Conservation (phyloP, 2,329 filamentous ascomycete species). For the Microcyclosporella mali region DNA sequence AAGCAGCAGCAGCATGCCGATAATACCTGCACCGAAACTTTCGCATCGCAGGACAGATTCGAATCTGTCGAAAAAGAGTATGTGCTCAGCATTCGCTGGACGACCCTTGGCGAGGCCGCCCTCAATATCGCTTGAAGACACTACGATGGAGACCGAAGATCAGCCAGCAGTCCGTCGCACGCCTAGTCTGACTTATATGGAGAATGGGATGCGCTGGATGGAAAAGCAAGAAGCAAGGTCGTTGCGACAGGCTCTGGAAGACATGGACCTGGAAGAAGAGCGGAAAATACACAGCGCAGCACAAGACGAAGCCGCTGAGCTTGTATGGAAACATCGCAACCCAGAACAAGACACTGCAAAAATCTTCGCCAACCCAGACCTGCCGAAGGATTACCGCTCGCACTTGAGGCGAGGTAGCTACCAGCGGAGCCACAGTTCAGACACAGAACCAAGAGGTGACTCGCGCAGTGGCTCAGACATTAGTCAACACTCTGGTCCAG, state of each 20-base stretch:
- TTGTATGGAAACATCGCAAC: conserved; percentile 71
- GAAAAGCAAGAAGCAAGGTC: conserved; percentile 71
- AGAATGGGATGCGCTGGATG: conserved; percentile 69
- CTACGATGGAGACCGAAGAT: conserved; percentile 42
- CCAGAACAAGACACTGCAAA: conserved; percentile 50
- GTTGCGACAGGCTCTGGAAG: conserved; percentile 65
- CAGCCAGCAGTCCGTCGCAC: conserved; percentile 33
- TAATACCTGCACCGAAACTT: conserved; percentile 21
- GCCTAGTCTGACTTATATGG: conserved; percentile 63
- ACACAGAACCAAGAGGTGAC: conserved; percentile 11
- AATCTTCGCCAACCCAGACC: conserved; percentile 29
- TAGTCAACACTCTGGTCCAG: conserved; percentile 12
- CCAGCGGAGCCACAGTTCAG: conserved; percentile 46
- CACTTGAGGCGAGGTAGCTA: conserved; percentile 68
- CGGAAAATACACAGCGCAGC: conserved; percentile 61
- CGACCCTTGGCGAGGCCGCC: conserved; percentile 28
- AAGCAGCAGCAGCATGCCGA: conserved; percentile 29
- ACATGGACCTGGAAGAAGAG: conserved; percentile 63
- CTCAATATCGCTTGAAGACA: conserved; percentile 28
- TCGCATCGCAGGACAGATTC: conserved; percentile 22
- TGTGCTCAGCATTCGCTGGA: conserved; percentile 26
- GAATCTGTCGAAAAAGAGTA: conserved; percentile 7
- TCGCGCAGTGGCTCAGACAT: conserved; percentile 14
- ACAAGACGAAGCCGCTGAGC: conserved; percentile 68
- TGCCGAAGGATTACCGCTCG: conserved; percentile 50